These are phyloP conservation scores for Aciculosporium take DNA, from an alignment of 2,329 filamentous ascomycete species.

Conservation along the genomic window DNA sequence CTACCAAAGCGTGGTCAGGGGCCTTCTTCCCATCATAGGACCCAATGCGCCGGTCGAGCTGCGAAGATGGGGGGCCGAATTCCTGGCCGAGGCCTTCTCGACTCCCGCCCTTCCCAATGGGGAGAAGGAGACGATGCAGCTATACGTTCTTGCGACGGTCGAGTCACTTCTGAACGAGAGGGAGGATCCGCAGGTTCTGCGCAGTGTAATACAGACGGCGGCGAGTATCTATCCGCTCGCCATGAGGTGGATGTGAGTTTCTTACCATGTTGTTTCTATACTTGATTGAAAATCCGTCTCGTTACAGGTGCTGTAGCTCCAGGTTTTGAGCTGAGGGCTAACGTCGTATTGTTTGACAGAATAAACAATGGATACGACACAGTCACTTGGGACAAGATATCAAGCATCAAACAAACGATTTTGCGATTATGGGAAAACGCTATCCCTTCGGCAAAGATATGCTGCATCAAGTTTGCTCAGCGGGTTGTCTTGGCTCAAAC, in stretches of 20 bases:
- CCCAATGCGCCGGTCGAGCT: slow-evolving; percentile 62
- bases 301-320: background rate
- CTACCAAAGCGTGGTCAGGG: slow-evolving; percentile 83
- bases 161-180: slow-evolving; percentile 53
- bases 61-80: slow-evolving; percentile 90
- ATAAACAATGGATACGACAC: slow-evolving; percentile 75
- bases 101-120: slow-evolving; percentile 67
- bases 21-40: slow-evolving; percentile 82
- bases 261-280: no score
- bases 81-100: slow-evolving; percentile 89
- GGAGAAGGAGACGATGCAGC: slow-evolving; percentile 68
- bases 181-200: slow-evolving; percentile 68
- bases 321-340: background rate
- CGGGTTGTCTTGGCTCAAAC: slow-evolving; percentile 86
- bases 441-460: slow-evolving; percentile 64
- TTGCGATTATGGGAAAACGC: slow-evolving; percentile 77
- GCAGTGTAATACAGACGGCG: slow-evolving; percentile 73
- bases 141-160: slow-evolving; percentile 65
- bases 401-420: slow-evolving; percentile 77
- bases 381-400: slow-evolving; percentile 76
- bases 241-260: slow-evolving; percentile 87
- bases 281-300: no score
- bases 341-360: slow-evolving; percentile 32
- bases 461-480: slow-evolving; percentile 96
- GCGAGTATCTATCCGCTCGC: slow-evolving; percentile 88